A percentile compares a stretch with the other conserved stretches of the same genome.
Evolutionary conservation across 306 rosid genomes (phyloP).

Genomic region (Vigna unguiculata): DNA sequence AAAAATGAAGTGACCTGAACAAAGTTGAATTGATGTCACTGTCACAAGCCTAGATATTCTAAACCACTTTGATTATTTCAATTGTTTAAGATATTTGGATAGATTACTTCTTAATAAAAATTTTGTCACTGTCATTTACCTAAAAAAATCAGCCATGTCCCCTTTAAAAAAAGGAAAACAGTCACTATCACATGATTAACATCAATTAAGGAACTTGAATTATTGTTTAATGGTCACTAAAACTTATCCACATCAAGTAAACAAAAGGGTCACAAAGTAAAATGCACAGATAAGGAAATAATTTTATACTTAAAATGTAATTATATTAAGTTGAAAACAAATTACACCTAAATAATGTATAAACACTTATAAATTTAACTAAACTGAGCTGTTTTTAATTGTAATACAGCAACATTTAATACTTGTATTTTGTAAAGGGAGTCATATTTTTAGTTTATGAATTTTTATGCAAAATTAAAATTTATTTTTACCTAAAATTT

Average conservation of each 20-base stretch:
- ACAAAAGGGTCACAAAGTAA: neutral
- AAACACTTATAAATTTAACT: too few relatives aligned
- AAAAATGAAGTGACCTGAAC: neutral
- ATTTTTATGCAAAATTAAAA: too few relatives aligned
- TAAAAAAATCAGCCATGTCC: neutral
- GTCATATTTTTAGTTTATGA: too few relatives aligned
- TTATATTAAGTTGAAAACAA: neutral
- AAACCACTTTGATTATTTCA: conserved; percentile 26
- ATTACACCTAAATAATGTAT: too few relatives aligned
- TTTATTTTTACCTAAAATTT: too few relatives aligned
- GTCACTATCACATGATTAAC: conserved; percentile 24
- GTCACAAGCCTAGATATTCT: conserved; percentile 22
- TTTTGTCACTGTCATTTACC: conserved; percentile 1
- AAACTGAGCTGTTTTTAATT: too few relatives aligned
- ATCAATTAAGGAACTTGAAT: neutral
- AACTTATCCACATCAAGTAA: conserved; percentile 14
- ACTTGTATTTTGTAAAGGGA: too few relatives aligned
- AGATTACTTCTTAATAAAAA: conserved; percentile 3
- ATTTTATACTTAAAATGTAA: neutral
- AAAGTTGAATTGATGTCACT: conserved; percentile 20
- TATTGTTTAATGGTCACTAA: neutral
- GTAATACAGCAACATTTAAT: too few relatives aligned
- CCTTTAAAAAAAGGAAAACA: neutral
- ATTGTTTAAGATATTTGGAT: neutral
- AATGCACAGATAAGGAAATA: too few relatives aligned